Conservation (phyloP, 345 rosid genomes). For the Arabidopsis thaliana region DNA sequence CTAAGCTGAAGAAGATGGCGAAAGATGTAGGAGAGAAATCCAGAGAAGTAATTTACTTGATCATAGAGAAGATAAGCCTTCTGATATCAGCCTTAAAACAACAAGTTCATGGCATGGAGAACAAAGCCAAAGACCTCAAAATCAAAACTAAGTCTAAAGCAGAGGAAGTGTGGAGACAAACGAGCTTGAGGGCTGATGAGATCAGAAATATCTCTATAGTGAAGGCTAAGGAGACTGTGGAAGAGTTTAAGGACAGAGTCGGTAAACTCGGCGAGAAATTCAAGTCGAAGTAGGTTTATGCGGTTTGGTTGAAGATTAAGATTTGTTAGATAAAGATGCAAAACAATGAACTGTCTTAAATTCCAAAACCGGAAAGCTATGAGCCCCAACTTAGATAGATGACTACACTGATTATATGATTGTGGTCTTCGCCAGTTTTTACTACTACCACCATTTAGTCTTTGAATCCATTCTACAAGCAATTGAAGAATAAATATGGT, state of each 20-base stretch:
- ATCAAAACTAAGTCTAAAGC: constrained; percentile 30
- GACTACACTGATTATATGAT: not conserved
- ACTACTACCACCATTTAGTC: not conserved
- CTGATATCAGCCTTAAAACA: constrained; percentile 56
- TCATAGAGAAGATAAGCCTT: constrained; percentile 54
- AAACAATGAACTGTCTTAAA: not conserved
- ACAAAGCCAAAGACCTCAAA: constrained; percentile 46
- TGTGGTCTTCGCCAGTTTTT: not conserved
- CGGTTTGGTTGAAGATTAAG: constrained; percentile 1
- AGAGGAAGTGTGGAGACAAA: constrained; percentile 43
- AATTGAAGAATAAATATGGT: not conserved
- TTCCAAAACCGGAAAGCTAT: not conserved
- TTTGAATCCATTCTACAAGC: not conserved
- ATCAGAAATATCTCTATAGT: constrained; percentile 37
- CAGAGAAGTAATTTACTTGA: constrained; percentile 54
- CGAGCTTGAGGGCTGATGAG: constrained; percentile 41
- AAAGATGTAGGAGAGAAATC: constrained; percentile 57
- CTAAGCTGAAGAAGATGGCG: constrained; percentile 68
- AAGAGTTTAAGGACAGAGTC: constrained; percentile 70
- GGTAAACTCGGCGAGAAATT: constrained; percentile 72
- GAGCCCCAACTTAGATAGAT: not conserved
- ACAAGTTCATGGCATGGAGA: constrained; percentile 45
- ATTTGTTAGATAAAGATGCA: not conserved
- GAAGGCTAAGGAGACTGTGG: constrained; percentile 51
- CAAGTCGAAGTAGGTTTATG: constrained; percentile 48